Percentiles rank a stretch among this genome's conserved stretches.
phyloP scores from a whole-genome alignment of 164 flowering plant genomes.

The Vitis riparia region DNA sequence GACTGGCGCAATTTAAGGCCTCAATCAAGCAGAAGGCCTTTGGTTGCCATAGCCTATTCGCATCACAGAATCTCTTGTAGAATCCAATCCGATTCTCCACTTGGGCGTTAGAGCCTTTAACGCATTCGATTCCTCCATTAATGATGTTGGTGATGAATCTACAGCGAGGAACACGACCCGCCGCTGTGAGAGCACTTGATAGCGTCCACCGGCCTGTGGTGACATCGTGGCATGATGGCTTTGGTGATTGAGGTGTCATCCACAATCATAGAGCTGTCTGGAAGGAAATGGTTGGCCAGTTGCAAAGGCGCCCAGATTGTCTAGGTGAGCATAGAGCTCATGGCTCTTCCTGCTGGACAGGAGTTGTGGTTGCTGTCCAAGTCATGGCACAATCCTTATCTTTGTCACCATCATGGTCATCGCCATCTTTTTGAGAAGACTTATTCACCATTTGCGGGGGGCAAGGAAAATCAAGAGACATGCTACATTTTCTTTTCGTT shows the following conservation, averaged over 20 bases:
- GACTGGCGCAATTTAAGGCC: no score
- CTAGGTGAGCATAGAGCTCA: conserved; percentile 6
- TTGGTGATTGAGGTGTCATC: conserved; percentile 19
- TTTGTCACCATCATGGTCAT: no score
- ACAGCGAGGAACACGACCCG: conserved; percentile 15
- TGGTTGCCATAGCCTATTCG: no score
- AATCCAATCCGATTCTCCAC: conserved; percentile 21
- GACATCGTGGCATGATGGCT: conserved; percentile 22
- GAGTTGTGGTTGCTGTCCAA: conserved; percentile 19
- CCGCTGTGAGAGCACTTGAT: conserved; percentile 4
- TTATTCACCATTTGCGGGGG: no score
- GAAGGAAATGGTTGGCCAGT: conserved; percentile 18
- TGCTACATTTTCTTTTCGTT: no score
- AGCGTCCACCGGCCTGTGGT: conserved; percentile 21
- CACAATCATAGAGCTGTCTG: conserved; percentile 22
- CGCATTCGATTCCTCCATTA: conserved; percentile 19
- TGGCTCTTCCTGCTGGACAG: conserved; percentile 13
- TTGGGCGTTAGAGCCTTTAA: background rate
- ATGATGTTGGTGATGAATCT: conserved; percentile 21
- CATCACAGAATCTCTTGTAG: conserved; percentile 9
- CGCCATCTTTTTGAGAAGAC: no score
- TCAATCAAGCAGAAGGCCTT: no score
- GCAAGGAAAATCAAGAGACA: no score
- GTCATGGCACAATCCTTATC: no score
- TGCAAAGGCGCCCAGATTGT: conserved; percentile 19